A percentile compares a stretch with the other conserved stretches of the same genome.
Evolutionary conservation across 768 basidiomycete genomes (phyloP).

Genomic region (Kwoniella mangroviensis): DNA sequence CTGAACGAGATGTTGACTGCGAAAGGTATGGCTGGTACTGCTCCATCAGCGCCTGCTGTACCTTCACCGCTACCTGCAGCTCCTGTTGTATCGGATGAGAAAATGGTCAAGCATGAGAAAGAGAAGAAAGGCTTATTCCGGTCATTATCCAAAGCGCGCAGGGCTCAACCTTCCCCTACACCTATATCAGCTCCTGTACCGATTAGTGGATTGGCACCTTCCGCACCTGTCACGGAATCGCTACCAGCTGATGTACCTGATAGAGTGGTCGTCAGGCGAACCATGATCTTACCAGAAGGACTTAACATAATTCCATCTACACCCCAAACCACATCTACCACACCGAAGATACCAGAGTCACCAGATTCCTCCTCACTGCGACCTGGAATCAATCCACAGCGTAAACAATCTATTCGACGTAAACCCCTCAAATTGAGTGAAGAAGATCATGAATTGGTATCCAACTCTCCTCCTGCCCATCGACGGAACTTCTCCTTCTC

Average conservation of each 20-base stretch:
- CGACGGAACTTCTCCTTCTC: constrained; percentile 18
- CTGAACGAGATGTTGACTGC: constrained; percentile 42
- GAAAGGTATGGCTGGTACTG: constrained; percentile 25
- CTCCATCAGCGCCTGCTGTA: not conserved
- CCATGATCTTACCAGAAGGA: constrained; percentile 29
- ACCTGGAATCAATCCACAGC: constrained; percentile 8
- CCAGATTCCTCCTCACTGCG: constrained; percentile 11
- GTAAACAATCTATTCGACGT: constrained; percentile 48
- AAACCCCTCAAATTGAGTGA: constrained; percentile 47
- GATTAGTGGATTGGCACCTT: constrained; percentile 4
- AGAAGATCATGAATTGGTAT: constrained; percentile 45
- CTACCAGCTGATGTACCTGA: constrained; percentile 3
- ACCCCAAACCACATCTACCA: not conserved
- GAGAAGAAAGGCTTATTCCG: constrained; percentile 40
- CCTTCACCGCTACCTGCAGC: constrained; percentile 10
- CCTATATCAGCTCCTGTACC: constrained; percentile 9
- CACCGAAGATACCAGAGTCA: constrained; percentile 10
- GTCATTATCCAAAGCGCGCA: constrained; percentile 35
- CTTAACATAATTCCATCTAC: constrained; percentile 27
- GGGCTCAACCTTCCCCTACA: constrained; percentile 24
- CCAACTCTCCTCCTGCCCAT: constrained; percentile 22
- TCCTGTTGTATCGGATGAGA: not conserved
- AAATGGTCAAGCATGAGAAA: constrained; percentile 12
- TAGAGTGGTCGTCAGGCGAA: constrained; percentile 23
- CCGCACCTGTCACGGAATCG: constrained; percentile 8